Base-by-base conservation (phyloP, 73 alveolate species). In the Stentor coeruleus region DNA sequence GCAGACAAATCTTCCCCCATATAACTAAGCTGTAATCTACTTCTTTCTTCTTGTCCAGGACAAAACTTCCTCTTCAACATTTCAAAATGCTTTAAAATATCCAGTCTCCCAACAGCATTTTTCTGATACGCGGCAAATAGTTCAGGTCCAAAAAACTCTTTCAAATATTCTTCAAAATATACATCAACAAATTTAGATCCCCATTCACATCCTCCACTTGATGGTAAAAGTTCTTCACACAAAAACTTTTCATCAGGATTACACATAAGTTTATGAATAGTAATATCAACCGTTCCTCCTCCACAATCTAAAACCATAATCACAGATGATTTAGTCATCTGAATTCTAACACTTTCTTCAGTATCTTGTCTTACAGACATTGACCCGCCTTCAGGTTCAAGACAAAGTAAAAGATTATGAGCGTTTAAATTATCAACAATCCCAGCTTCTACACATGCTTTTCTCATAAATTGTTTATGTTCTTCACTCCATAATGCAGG, bases 181-280 rank as follows among this genome's bases (percentile, higher is more conserved):
- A 86, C 84, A 92, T 96, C 99, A 6, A 96, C 99, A 90, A 93
- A 96, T 83, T 96, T 96, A 14, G 98, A 90, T 3, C 99, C 99
- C 99, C 99, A 96, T 89, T 96, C 99, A 81, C 99, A 96, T 3
- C 99, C 99, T 3, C 99, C 99, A 37, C 97, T 86, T 11, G 98
- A 91, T 39, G 99, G 99, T 40, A 96, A 86, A 4, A 93, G 90
- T 77, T 96, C 99, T 84, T 96, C 97, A 85, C 99, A 95, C 80
- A 96, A 85, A 83, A 96, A 96, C 58, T 87, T 93, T 79, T 96
- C 99, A 84, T 85, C 91, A 3, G 99, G 98, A 33, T 96, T 96
- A 81, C 99, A 95, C 82, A 88, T 90, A 59, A 96, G 84, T 87
- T 96, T 96, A 74, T 96, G 98, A 60, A 96, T 95, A 30, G 98